phyloP scores from a whole-genome alignment of 225 moss, liverwort and hornwort species.

The Takakia lepidozioides region DNA sequence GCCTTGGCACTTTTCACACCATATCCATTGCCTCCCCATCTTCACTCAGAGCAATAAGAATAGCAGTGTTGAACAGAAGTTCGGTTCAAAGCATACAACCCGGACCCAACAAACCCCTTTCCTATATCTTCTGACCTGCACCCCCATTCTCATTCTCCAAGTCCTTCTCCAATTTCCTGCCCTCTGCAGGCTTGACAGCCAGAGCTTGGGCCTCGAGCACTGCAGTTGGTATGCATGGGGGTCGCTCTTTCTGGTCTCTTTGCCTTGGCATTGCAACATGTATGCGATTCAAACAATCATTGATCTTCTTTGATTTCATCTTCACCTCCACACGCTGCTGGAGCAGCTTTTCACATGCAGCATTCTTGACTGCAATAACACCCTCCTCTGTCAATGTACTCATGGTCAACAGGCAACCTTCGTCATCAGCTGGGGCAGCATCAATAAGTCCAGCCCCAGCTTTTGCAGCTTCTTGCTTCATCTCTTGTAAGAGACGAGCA shows the following conservation, averaged over 20 bases:
- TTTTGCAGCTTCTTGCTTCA: conserved; percentile 83
- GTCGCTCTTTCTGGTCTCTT: conserved; percentile 81
- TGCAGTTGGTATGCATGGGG: conserved; percentile 77
- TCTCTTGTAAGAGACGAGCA: conserved; percentile 52
- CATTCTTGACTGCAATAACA: conserved; percentile 79
- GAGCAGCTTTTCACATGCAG: conserved; percentile 82
- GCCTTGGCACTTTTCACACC: too few species aligned
- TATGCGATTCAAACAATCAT: conserved; percentile 80
- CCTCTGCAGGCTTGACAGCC: conserved; percentile 19
- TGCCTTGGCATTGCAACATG: conserved; percentile 77
- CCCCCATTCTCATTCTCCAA: conserved; percentile 91
- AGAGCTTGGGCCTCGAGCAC: conserved; percentile 48
- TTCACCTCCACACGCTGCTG: conserved; percentile 98
- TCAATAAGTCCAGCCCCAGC: conserved; percentile 70
- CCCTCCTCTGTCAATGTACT: conserved; percentile 97
- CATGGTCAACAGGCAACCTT: conserved; percentile 82
- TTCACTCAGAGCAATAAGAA: too few species aligned
- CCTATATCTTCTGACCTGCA: too few species aligned
- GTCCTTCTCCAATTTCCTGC: conserved; percentile 85
- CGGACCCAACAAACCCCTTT: too few species aligned
- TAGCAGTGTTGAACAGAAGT: too few species aligned
- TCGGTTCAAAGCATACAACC: too few species aligned
- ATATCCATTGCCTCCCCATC: too few species aligned
- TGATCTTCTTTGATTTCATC: conserved; percentile 98
- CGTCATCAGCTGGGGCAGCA: conserved; percentile 61